Percentiles rank a stretch among this genome's conserved stretches.
Evolutionary conservation across 192 early-diverging fungal species (phyloP).

Genomic region (Coemansia sp.): DNA sequence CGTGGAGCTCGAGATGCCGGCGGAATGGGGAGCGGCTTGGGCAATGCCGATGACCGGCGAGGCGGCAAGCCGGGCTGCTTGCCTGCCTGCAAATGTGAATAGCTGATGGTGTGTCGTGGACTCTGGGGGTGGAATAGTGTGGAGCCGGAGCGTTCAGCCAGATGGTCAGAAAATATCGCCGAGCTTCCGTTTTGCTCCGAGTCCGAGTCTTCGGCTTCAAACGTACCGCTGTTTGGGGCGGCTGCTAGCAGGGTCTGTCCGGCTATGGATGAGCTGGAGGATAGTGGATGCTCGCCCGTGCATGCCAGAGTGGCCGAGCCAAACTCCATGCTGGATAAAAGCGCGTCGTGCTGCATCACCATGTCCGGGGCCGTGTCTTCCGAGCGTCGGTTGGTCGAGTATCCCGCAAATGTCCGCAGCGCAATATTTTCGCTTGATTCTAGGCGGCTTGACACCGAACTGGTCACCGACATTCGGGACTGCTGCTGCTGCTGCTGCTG

Average conservation of each 20-base stretch:
- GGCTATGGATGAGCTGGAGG: constrained; percentile 15
- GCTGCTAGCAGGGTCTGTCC: constrained; percentile 11
- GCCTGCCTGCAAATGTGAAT: constrained; percentile 6
- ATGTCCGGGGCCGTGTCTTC: constrained; percentile 12
- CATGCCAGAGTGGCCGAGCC: constrained; percentile 35
- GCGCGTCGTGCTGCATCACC: constrained; percentile 10
- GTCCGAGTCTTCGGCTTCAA: constrained; percentile 15
- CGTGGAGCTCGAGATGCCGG: constrained; percentile 12
- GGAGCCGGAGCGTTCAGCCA: constrained; percentile 25
- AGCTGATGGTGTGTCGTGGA: constrained; percentile 7
- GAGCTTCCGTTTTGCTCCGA: constrained; percentile 31
- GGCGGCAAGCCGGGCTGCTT: neutral
- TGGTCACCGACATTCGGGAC: neutral
- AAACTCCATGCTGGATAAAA: constrained; percentile 31
- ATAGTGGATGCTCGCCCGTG: constrained; percentile 11
- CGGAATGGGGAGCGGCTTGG: constrained; percentile 35
- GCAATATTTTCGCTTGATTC: constrained; percentile 20
- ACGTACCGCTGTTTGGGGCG: neutral
- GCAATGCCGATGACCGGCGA: constrained; percentile 4
- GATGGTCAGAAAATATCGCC: constrained; percentile 26
- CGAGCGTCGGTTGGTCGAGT: constrained; percentile 13
- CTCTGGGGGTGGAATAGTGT: constrained; percentile 22
- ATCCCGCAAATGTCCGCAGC: constrained; percentile 10
- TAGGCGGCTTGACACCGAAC: neutral
- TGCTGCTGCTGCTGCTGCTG: neutral